Evolutionary conservation across 176 grass and related monocot genomes (phyloP), one percentile per base, ranked within the genome.

Genomic region (Dendrocalamus sinicus): DNA sequence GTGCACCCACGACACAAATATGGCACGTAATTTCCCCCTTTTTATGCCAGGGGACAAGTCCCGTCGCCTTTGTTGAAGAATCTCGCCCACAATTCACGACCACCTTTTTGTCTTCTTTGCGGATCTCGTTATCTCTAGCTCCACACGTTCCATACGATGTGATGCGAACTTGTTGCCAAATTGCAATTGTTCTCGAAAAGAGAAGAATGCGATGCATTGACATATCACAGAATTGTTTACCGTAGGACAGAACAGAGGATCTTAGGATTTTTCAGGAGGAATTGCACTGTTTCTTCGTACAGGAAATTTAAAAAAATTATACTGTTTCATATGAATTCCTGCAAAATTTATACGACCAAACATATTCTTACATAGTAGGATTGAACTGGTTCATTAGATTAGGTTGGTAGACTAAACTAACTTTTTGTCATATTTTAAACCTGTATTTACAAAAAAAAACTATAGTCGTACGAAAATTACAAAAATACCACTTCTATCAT

Each of bases 11-110:
- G 67, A 22, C 8, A 12, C 39, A 43, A 44, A 22, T 0, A 20
- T 22, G 55, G 20, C 6, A 3, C 20, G 52, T 19, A 19, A 7
- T 57, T 20, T 41, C 32, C 22, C 12, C 37, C 4, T 60, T 61
- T 61, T 59, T 6, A 22, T 20, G 9, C 4, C 39, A 20, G 37
- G 53, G 4, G 40, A 46, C 55, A 47, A 72, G 55, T 47, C 82
- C 70, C 60, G 63, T 77, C 61, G n/a, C 23, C 82, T 76, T 76
- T 76, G 59, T 5, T 43, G 60, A 76, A 55, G 72, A 84, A 67
- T 66, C 60, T 40, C 82, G 51, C 6, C 81, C 62, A 54, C 73
- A 50, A 32, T 61, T 28, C 22, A 19, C 6, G 39, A 53, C 28
- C 48, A 67, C 47, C 72, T 9, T 67, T 12, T 14, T 55, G 82